phyloP scores from a whole-genome alignment of 2,329 filamentous ascomycete genomes.

The Fusarium sp. region DNA sequence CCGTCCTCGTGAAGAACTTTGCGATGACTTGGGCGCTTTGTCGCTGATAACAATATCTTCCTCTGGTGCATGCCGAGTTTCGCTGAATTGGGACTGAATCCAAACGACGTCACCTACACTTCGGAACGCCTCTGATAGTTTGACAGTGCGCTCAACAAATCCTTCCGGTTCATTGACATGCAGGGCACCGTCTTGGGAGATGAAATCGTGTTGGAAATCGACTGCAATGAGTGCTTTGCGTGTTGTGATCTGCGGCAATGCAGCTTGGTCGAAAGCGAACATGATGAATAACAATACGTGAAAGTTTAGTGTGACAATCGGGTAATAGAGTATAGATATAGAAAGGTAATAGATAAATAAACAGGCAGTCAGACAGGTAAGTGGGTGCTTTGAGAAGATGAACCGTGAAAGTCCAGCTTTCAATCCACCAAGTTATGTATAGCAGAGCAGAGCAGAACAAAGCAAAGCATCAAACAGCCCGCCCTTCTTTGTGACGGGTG shows the following conservation, averaged over 20 bases:
- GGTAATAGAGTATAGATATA: background rate
- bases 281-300: slow-evolving; percentile 49
- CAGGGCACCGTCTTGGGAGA: slow-evolving; percentile 75
- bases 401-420: slow-evolving; percentile 4
- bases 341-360: background rate
- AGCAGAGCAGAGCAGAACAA: background rate
- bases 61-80: slow-evolving; percentile 67
- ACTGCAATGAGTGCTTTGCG: slow-evolving; percentile 82
- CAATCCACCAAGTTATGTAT: slow-evolving; percentile 5
- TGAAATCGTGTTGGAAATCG: slow-evolving; percentile 92
- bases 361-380: background rate
- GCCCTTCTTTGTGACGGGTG: slow-evolving; percentile 8
- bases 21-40: slow-evolving; percentile 27
- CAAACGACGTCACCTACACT: slow-evolving; percentile 80
- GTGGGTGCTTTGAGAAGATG: background rate
- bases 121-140: slow-evolving; percentile 79
- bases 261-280: slow-evolving; percentile 68
- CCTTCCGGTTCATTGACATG: slow-evolving; percentile 71
- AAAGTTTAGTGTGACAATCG: background rate
- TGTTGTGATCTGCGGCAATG: slow-evolving; percentile 67
- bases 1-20: slow-evolving; percentile 25
- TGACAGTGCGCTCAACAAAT: slow-evolving; percentile 74
- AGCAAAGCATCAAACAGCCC: background rate
- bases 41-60: slow-evolving; percentile 63
- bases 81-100: slow-evolving; percentile 81